Evolutionary conservation across 106 monocot genomes (phyloP).

Genomic region (Platanthera zijinensis): DNA sequence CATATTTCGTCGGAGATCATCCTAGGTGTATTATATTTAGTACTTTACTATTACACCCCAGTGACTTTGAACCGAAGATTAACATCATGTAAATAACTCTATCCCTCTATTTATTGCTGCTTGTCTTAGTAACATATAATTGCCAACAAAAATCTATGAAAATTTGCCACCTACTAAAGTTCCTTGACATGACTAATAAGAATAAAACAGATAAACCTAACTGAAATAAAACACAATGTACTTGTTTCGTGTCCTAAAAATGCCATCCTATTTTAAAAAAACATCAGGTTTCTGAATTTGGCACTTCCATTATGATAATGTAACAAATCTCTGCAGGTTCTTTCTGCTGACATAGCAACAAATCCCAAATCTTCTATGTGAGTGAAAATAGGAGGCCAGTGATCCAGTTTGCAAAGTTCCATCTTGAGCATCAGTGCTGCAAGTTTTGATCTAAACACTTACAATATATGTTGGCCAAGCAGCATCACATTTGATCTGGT

Average conservation of each 20-base stretch:
- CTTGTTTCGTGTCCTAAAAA: not conserved
- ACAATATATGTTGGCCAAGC: not conserved
- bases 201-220: not conserved
- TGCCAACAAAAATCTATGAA: too few relatives aligned
- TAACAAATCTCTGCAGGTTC: not conserved
- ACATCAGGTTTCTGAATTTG: not conserved
- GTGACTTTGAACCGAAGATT: not conserved
- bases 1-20: not conserved
- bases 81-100: not conserved
- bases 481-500: not conserved
- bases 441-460: not conserved
- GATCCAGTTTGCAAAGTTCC: not conserved
- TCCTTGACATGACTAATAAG: not conserved
- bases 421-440: conserved; percentile 2
- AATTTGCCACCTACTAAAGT: not conserved
- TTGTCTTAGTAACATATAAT: too few relatives aligned
- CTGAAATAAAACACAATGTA: not conserved
- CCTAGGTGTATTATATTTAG: not conserved
- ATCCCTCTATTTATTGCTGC: not conserved
- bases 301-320: conserved; percentile 1
- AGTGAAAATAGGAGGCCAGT: not conserved
- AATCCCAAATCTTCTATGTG: conserved; percentile 4
- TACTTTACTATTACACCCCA: not conserved
- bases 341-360: conserved; percentile 3
- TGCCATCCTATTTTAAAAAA: not conserved